Base-by-base conservation (phyloP, 2,329 filamentous ascomycete genomes). In the Boeremia exigua region DNA sequence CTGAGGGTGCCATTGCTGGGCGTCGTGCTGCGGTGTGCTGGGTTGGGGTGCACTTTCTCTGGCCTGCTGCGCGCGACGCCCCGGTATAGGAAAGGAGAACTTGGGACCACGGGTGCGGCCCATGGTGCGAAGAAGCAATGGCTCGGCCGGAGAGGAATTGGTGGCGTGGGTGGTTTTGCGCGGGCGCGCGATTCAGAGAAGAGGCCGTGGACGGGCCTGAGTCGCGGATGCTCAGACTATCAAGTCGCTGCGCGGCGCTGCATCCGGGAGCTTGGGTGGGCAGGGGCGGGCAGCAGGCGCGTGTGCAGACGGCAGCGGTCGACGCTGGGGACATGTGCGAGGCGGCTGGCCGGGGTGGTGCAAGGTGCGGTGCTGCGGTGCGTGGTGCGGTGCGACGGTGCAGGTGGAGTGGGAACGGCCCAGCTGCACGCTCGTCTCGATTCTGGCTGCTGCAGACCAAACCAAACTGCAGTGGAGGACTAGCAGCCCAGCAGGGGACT, bases 31-130 rank as follows among this genome's bases (percentile, higher is more conserved):
- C 63, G 63, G 43, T 61, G 64, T 17, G 47, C 34, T 64, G 8
- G 68, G 59, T 58, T 54, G 61, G 47, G 57, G 43, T 46, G 58
- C 56, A 51, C 48, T 45, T 52, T 66, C 44, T 43, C 64, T 56
- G 46, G 68, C 30, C 51, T 47, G 65, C 51, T 49, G 66, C 42
- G 62, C 58, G 42, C 61, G 69, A 44, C 71, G 70, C 23, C 73
- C 70, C 17, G 73, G 73, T 12, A 75, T 55, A 34, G 73, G 69
- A 65, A 77, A 77, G 61, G 70, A 74, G 62, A 76, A 75, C 58
- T 72, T 68, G 53, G 58, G 46, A 32, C 65, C 66, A 46, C 63
- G 53, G 29, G 53, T 14, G 42, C 53, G 53, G 10, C 32, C 71
- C 73, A 75, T 74, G 56, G 34, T 68, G 65, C 17, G 27, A 52